phyloP scores from a whole-genome alignment of 768 basidiomycete species.

The Pleurotus cornucopiae region DNA sequence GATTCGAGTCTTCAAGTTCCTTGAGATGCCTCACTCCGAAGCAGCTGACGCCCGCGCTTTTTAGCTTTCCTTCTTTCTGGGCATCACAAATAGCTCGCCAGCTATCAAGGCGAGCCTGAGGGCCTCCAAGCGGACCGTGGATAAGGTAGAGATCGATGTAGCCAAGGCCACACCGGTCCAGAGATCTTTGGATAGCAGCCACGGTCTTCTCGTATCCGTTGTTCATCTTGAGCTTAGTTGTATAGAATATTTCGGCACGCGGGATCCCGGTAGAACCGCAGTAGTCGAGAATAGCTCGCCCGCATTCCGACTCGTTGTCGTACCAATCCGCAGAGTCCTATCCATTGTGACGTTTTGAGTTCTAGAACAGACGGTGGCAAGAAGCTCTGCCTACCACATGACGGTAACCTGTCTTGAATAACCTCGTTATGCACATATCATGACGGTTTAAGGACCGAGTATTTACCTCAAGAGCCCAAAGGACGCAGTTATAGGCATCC shows the following conservation, averaged over 20 bases:
- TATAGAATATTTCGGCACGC: slow-evolving; percentile 62
- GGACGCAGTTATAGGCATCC: slow-evolving; percentile 33
- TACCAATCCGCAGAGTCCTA: slow-evolving; percentile 50
- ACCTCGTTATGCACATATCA: slow-evolving; percentile 8
- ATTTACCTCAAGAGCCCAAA: slow-evolving; percentile 57
- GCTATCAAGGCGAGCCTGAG: slow-evolving; percentile 48
- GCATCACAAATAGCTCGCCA: slow-evolving; percentile 67
- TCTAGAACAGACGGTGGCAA: too few relatives aligned
- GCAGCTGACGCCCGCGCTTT: slow-evolving; percentile 62
- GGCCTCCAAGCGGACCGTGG: slow-evolving; percentile 64
- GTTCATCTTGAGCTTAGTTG: slow-evolving; percentile 65
- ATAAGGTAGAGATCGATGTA: slow-evolving; percentile 72
- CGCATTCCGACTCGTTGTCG: slow-evolving; percentile 66
- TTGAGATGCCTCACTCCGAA: slow-evolving; percentile 58
- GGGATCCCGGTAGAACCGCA: slow-evolving; percentile 41
- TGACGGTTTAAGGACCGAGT: slow-evolving; percentile 6
- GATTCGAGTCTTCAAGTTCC: slow-evolving; percentile 40
- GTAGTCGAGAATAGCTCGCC: slow-evolving; percentile 56
- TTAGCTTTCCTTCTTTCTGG: slow-evolving; percentile 53
- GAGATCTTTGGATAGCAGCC: slow-evolving; percentile 47
- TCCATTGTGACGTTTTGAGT: too few relatives aligned
- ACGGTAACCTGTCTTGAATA: slow-evolving; percentile 53
- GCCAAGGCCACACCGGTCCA: slow-evolving; percentile 50
- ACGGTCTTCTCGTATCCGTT: slow-evolving; percentile 42
- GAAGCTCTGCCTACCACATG: slow-evolving; percentile 42